Conservation (phyloP, 2,329 filamentous ascomycete species). For the Trichoderma koningii region DNA sequence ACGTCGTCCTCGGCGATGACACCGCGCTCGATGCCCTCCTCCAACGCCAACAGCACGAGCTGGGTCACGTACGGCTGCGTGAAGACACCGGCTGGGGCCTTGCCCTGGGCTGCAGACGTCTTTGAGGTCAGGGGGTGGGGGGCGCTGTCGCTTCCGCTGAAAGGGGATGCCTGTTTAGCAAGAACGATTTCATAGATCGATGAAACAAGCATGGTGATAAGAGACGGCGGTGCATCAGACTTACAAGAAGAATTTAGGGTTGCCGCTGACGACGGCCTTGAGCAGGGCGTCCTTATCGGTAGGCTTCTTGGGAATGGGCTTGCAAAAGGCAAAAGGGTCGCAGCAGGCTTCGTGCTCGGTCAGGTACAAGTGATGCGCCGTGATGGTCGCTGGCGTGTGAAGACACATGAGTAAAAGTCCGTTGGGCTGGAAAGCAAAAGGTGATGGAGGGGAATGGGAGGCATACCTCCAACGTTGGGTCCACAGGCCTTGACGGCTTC, state of each 20-base stretch:
- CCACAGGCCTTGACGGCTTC: constrained; percentile 77
- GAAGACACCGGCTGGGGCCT: constrained; percentile 73
- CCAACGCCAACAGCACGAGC: constrained; percentile 62
- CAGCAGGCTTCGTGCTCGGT: constrained; percentile 71
- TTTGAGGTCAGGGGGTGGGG: constrained; percentile 66
- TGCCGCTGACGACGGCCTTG: constrained; percentile 60
- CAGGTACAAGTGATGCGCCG: constrained; percentile 81
- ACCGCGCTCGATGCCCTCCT: constrained; percentile 60
- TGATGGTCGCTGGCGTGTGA: constrained; percentile 65
- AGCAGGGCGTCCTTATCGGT: constrained; percentile 73
- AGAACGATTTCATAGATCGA: no score
- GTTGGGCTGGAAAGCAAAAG: background rate
- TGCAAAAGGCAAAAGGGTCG: constrained; percentile 67
- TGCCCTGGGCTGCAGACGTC: constrained; percentile 47
- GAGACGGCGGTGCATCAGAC: constrained; percentile 26
- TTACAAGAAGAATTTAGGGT: constrained; percentile 72
- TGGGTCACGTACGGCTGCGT: constrained; percentile 72
- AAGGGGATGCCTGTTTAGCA: background rate
- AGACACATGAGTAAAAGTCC: constrained; percentile 1
- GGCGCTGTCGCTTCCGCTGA: constrained; percentile 61
- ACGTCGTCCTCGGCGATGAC: constrained; percentile 55
- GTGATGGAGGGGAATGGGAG: background rate
- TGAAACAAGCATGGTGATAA: background rate
- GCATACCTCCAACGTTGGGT: constrained; percentile 65
- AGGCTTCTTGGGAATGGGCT: constrained; percentile 73